A percentile compares a stretch with the other conserved stretches of the same genome.
Evolutionary conservation across 2,329 filamentous ascomycete species (phyloP).

Genomic region (Epichloe sp.): DNA sequence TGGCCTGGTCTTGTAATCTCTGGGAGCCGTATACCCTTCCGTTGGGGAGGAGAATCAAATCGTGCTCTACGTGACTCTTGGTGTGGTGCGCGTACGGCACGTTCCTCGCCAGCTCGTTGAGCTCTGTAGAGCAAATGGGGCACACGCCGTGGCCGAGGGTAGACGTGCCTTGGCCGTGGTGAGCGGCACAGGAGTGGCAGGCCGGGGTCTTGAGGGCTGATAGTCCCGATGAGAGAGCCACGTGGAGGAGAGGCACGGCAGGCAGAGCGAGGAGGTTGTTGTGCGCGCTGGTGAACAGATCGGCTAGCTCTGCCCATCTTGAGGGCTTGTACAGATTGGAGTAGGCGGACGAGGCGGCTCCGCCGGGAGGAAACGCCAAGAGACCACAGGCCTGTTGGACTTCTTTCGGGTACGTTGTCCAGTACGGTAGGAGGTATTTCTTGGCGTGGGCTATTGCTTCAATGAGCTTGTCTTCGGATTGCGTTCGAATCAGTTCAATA

Average conservation of each 20-base stretch:
- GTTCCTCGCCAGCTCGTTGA: slow-evolving; percentile 78
- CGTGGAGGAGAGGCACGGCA: slow-evolving; percentile 70
- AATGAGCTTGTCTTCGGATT: slow-evolving; percentile 47
- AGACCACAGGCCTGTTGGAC: slow-evolving; percentile 66
- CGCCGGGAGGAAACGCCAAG: slow-evolving; percentile 53
- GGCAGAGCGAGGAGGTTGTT: slow-evolving; percentile 77
- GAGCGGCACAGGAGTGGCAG: slow-evolving; percentile 59
- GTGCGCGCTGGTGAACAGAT: slow-evolving; percentile 74
- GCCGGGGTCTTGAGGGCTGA: slow-evolving; percentile 92
- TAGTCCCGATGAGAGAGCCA: slow-evolving; percentile 79
- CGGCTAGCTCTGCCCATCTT: slow-evolving; percentile 65
- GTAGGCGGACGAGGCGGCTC: slow-evolving; percentile 29
- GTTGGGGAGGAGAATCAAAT: slow-evolving; percentile 78
- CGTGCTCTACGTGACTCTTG: slow-evolving; percentile 81
- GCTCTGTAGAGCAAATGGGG: slow-evolving; percentile 88
- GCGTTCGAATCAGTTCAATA: slow-evolving; percentile 71
- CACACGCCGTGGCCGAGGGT: slow-evolving; percentile 64
- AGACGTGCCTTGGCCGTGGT: slow-evolving; percentile 15
- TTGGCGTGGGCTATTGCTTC: slow-evolving; percentile 75
- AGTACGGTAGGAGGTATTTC: slow-evolving; percentile 64
- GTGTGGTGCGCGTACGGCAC: slow-evolving; percentile 93
- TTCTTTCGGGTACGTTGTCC: slow-evolving; percentile 52
- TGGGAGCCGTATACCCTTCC: slow-evolving; percentile 71
- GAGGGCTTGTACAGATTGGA: slow-evolving; percentile 54
- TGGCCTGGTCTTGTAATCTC: slow-evolving; percentile 60